Base-by-base conservation (phyloP, 1,284 basidiomycete species). In the Pseudozyma tsukubaensis region DNA sequence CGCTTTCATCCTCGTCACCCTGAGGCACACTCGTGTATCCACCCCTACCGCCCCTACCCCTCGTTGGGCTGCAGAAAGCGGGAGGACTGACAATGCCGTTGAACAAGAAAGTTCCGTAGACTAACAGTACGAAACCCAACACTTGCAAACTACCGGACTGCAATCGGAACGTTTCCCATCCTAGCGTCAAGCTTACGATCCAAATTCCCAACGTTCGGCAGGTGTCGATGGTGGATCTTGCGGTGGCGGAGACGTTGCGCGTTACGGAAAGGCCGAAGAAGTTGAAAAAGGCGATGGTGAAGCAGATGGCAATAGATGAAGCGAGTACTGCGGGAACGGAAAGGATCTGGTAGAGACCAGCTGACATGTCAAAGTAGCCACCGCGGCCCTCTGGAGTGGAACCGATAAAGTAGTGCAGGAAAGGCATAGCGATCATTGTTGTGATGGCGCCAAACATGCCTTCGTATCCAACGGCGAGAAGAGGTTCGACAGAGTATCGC, bases 201-300 rank as follows among this genome's bases (percentile, higher is more conserved):
- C 81, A 96, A 81, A 96, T 99, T 21, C 91, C 91, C 59, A 99
- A 88, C 1, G 97, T 98, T 77, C 97, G 89, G 87, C 94, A 97
- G 6, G 96, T 97, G 85, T 99, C 97, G 49, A 95, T 94, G 52
- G 97, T 89, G 67, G 81, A 81, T 19, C 85, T 72, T 11, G 86
- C 81, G 6, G 84, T 85, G 0, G 85, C 85, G 3, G 81, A 83
- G 16, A 86, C 78, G 39, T 72, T 80, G 7, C 79, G 89, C 9
- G 96, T 99, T 59, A 99, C 94, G 82, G 91, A 92, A 47, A 98
- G 86, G 6, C 96, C 94, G 80, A 94, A 97, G 86, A 91, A 95
- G 87, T 99, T 99, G 90, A 96, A 99, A 24, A 94, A 86, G n/a
- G 93, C 89, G 73, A 98, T 98, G 51, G 76, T 78, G 44, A 73